A percentile compares a stretch with the other conserved stretches of the same genome.
These are phyloP conservation scores for Fusarium kyushuense DNA, from an alignment of 2,329 filamentous ascomycete genomes.

Conservation along the genomic window DNA sequence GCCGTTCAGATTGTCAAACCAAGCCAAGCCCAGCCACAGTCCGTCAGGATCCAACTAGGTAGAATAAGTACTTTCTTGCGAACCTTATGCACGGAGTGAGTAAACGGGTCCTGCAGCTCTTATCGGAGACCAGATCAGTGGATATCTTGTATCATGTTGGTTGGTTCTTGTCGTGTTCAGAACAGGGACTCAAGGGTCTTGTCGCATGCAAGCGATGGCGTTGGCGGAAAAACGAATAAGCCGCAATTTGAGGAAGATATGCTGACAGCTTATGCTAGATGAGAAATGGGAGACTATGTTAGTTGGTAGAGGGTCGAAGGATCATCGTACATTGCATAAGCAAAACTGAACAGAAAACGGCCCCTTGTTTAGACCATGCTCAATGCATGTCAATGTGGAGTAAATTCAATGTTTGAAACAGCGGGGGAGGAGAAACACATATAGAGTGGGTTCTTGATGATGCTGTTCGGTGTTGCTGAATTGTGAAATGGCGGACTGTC, in stretches of 20 bases:
- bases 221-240: not conserved
- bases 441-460: conserved; percentile 15
- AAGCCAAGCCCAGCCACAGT: conserved; percentile 15
- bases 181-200: conserved; percentile 18
- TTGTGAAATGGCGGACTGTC: conserved; percentile 19
- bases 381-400: conserved; percentile 30
- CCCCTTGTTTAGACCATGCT: conserved; percentile 18
- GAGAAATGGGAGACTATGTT: conserved; percentile 7
- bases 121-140: not conserved
- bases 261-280: not conserved
- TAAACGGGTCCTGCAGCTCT: conserved; percentile 19
- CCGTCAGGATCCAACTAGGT: not conserved
- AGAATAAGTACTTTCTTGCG: conserved; percentile 5
- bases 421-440: conserved; percentile 27
- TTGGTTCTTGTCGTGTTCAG: not conserved
- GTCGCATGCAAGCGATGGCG: conserved; percentile 3
- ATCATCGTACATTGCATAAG: conserved; percentile 25
- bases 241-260: conserved; percentile 4
- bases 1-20: conserved; percentile 17
- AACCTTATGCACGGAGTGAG: not conserved
- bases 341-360: conserved; percentile 15
- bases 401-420: conserved; percentile 37
- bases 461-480: conserved; percentile 6
- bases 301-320: conserved; percentile 13
- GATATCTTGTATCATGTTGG: not conserved